phyloP scores from a whole-genome alignment of 1,139 yeast species.

The Nakaseomyces bracarensis region DNA sequence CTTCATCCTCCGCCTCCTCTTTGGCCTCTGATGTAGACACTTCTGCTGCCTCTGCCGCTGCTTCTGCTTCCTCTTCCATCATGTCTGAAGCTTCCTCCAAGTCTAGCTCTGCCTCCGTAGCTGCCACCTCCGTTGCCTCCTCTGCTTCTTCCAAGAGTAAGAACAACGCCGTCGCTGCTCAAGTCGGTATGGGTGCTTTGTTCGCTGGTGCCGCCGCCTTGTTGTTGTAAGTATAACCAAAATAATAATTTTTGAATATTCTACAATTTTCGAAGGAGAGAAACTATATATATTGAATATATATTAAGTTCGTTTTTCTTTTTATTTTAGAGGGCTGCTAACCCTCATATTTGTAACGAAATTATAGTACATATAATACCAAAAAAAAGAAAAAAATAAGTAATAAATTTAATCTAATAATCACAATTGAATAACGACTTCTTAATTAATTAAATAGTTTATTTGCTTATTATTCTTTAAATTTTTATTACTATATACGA shows the following conservation, averaged over 20 bases:
- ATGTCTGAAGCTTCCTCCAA: constrained; percentile 10
- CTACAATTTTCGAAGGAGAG: too few relatives aligned
- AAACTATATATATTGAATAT: too few relatives aligned
- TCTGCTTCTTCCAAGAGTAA: constrained; percentile 7
- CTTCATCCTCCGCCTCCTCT: constrained; percentile 12
- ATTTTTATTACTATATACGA: too few relatives aligned
- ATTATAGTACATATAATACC: too few relatives aligned
- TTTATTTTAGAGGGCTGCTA: not conserved
- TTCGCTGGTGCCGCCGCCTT: constrained; percentile 18
- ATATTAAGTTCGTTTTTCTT: too few relatives aligned
- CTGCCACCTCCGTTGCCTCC: constrained; percentile 11
- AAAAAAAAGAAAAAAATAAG: too few relatives aligned
- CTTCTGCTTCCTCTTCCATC: constrained; percentile 11
- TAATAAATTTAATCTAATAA: too few relatives aligned
- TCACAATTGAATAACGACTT: too few relatives aligned
- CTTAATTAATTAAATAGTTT: too few relatives aligned
- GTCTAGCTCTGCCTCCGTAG: constrained; percentile 5
- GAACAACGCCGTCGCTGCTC: constrained; percentile 14
- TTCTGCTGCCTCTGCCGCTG: constrained; percentile 10
- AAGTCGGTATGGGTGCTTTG: constrained; percentile 10
- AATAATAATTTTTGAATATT: constrained; percentile 1
- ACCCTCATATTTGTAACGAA: not conserved
- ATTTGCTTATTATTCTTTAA: too few relatives aligned
- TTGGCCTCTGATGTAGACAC: constrained; percentile 11
- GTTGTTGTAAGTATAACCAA: constrained; percentile 15